Evolutionary conservation across 768 basidiomycete species (phyloP), one percentile per base, ranked within the genome.

Genomic region (Amanita fuliginea): DNA sequence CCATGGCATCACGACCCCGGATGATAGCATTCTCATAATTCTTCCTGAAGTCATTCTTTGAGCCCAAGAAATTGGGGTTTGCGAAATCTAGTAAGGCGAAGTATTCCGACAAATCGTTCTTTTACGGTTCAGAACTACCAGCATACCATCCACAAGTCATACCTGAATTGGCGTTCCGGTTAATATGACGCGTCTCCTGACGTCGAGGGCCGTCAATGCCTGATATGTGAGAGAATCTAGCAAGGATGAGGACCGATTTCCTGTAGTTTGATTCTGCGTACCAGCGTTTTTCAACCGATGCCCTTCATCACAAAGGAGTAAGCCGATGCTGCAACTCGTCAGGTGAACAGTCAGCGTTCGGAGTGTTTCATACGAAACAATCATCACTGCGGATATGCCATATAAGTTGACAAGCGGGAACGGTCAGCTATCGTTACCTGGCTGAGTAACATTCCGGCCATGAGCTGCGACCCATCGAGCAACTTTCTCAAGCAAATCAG

Each of bases 281-380:
- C 93, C 88, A 42, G 88, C 88, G 61, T 99, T 99, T 69, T 99
- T 99, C 52, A 99, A 70, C 45, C 95, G 74, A 69, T 99, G 95
- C 3, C 95, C 95, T 69, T 99, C 95, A 58, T 99, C 95, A 54
- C 92, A 95, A 26, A 99, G 77, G n/a, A 99, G 67, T 13, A 99
- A 66, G 2, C 96, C 96, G 42, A 99, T 87, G 46, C 73, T 80
- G 54, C 87, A 90, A 50, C 75, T 78, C 3, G 81, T 81, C 9
- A 98, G 73, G 58, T 94, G 79, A 0, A 66, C 79, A 6, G 82
- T 75, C 10, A 97, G 69, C 3, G 84, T 84, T 16, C 95, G 81
- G 46, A 99, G 74, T 0, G 91, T 95, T 63, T 99, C 95, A 56
- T 99, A 99, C 0, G 96, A 98, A 4, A 96, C 93, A 55, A 99